Base-by-base conservation (phyloP, 1,139 yeast genomes). In the Scheffersomyces titani region DNA sequence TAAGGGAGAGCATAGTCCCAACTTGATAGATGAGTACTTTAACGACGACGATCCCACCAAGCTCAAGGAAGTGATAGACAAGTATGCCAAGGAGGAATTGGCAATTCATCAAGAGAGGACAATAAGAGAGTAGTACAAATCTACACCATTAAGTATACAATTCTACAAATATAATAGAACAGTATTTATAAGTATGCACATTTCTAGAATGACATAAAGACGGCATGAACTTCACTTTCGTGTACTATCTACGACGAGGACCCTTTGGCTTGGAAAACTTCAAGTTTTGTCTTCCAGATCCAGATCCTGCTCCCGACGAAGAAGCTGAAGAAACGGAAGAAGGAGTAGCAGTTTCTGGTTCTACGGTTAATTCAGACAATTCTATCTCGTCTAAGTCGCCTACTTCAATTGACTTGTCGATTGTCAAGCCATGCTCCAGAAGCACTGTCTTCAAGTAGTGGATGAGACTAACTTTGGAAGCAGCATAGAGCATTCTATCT, bases 401-500 rank as follows among this genome's bases (percentile, higher is more conserved):
- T 50, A 87, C 85, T 68, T 89, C 93, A 22, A 87, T 66, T 16
- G 78, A 71, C 54, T 82, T 82, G 50, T 77, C 77, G 11, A 77
- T 61, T 16, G 56, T 48, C 40, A 67, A 56, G 6, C 54, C 59
- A 5, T 59, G 51, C 22, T 77, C 72, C 3, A 66, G 63, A 47
- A 78, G 66, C 1, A 71, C 63, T 19, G 67, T 66, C 47, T 74
- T 71, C 63, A 91, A 78, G 57, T 82, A 80, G 52, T 77, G 79
- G 46, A 88, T 72, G 57, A 91, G 82, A 3, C 92, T 90, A 58
- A 82, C 84, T 66, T 92, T 89, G 60, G 88, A 88, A 2, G 97
- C 84, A 1, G 98, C 98, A 68, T 92, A 92, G 51, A 93, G 72
- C 98, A 94, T 94, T 64, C 98, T 83, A 56, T 92, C 96, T 71